phyloP scores from a whole-genome alignment of 176 grass and related monocot species.

The Triticum dicoccoides region DNA sequence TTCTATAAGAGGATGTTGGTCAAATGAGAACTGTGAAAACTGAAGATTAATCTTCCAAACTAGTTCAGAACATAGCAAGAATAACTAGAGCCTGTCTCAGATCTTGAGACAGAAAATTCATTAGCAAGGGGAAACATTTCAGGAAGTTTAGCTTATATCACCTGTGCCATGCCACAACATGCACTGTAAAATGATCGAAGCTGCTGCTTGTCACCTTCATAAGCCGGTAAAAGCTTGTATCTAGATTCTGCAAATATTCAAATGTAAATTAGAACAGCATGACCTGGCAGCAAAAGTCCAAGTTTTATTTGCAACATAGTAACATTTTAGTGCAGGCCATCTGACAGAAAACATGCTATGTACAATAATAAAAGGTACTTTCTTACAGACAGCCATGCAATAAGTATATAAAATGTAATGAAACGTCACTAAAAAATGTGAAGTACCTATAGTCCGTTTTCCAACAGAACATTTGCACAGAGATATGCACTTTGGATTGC shows the following conservation, averaged over 20 bases:
- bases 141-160: slow-evolving; percentile 26
- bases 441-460: neutral
- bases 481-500: slow-evolving; percentile 5
- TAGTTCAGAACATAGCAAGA: neutral
- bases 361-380: slow-evolving; percentile 7
- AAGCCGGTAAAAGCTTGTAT: slow-evolving; percentile 62
- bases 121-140: neutral
- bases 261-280: slow-evolving; percentile 16
- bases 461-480: neutral
- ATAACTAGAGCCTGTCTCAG: neutral
- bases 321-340: neutral
- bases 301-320: neutral
- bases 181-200: slow-evolving; percentile 73
- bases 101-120: neutral
- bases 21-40: neutral
- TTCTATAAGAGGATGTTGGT: neutral
- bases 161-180: slow-evolving; percentile 78
- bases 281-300: neutral
- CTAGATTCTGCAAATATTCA: slow-evolving; percentile 50
- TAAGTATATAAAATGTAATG: neutral
- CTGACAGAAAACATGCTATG: neutral
- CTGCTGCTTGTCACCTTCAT: slow-evolving; percentile 88
- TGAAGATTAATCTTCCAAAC: neutral
- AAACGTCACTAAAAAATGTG: neutral
- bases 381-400: neutral